A percentile compares a stretch with the other conserved stretches of the same genome.
Conservation (phyloP, 2,329 filamentous ascomycete species). For the Raffaelea ambrosiae region DNA sequence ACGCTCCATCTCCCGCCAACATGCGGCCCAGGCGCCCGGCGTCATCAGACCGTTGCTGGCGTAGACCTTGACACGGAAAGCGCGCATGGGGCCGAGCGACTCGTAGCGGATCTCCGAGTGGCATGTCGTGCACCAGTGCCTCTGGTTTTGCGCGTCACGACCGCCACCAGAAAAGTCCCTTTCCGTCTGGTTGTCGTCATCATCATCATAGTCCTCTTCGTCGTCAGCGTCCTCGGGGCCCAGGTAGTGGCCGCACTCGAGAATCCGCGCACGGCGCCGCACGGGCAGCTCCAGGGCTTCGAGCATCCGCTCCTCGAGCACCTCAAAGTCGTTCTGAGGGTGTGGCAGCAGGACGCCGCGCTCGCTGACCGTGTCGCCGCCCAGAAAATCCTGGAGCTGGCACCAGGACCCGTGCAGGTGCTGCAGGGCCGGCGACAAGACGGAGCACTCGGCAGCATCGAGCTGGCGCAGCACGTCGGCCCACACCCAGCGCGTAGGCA, state of each 20-base stretch:
- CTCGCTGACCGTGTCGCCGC: conserved; percentile 64
- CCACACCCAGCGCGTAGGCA: conserved; percentile 63
- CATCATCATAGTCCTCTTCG: conserved; percentile 26
- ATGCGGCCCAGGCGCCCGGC: conserved; percentile 83
- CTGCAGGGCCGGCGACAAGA: conserved; percentile 28
- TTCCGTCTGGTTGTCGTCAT: conserved; percentile 28
- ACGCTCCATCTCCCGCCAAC: conserved; percentile 98
- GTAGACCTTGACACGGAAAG: conserved; percentile 79
- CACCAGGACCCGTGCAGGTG: conserved; percentile 55
- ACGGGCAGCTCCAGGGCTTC: conserved; percentile 66
- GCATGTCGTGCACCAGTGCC: conserved; percentile 50
- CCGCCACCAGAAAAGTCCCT: conserved; percentile 21
- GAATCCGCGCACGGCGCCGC: conserved; percentile 54
- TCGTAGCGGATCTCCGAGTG: conserved; percentile 46
- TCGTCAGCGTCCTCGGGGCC: conserved; percentile 42
- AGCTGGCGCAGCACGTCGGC: conserved; percentile 41
- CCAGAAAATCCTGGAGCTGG: conserved; percentile 51
- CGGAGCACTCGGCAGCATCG: conserved; percentile 15
- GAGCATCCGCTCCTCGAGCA: conserved; percentile 68
- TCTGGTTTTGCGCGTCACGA: conserved; percentile 27
- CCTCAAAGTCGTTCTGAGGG: conserved; percentile 70
- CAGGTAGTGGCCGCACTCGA: conserved; percentile 71
- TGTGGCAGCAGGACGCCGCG: conserved; percentile 69
- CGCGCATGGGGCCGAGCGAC: conserved; percentile 41
- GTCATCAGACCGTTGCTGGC: conserved; percentile 93